Percentiles rank a stretch among this genome's conserved stretches.
phyloP scores from a whole-genome alignment of 345 rosid species.

The rapeseed (Brassica napus) region DNA sequence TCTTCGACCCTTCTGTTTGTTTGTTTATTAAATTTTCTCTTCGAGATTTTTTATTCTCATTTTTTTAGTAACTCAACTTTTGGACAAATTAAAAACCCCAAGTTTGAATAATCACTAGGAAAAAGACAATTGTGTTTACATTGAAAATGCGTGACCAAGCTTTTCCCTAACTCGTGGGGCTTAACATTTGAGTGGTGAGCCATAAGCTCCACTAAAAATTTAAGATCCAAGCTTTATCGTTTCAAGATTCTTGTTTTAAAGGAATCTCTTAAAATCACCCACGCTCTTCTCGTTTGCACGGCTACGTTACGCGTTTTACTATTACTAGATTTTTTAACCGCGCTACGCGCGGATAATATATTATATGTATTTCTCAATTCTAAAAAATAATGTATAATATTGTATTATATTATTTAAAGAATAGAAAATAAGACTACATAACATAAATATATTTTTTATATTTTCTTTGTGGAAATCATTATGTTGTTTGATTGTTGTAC shows the following conservation, averaged over 20 bases:
- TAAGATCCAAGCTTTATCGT: neutral
- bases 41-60: neutral
- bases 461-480: no score
- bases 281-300: conserved; percentile 6
- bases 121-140: neutral
- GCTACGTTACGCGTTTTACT: neutral
- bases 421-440: no score
- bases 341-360: no score
- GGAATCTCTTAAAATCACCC: conserved; percentile 6
- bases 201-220: neutral
- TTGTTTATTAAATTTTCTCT: neutral
- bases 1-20: neutral
- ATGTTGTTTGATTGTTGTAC: no score
- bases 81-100: neutral
- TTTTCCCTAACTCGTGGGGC: conserved; percentile 3
- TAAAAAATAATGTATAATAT: no score
- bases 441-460: no score
- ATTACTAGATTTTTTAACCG: no score
- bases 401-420: no score
- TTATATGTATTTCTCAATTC: no score
- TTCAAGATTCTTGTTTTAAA: conserved; percentile 11
- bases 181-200: neutral
- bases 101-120: neutral
- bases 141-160: neutral
- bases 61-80: neutral